Base-by-base conservation (phyloP, 805 yeast genomes). In the Metschnikowia anglica region DNA sequence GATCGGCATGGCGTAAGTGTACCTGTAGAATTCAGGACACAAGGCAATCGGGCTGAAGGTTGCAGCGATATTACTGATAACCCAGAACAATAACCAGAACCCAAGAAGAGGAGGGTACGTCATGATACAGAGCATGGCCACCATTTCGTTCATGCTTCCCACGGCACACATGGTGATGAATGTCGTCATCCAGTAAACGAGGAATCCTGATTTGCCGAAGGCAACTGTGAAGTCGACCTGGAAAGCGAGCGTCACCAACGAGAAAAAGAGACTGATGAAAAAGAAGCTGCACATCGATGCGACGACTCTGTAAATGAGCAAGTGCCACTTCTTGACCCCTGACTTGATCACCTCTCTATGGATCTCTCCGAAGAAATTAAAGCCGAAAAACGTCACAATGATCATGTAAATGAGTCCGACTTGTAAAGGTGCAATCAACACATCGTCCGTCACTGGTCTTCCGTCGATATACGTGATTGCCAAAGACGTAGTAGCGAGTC, bases 341-440 rank as follows among this genome's bases (percentile, higher is more conserved):
- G 57, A 46, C 36, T 68, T 66, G 0, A 80, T 75, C 34, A 82
- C 70, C 7, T 63, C 58, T 40, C 63, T 66, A 56, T 85, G 84
- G 13, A 82, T 53, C 17, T 74, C 76, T 10, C 63, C 63, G 56
- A 81, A 81, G 67, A 85, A 75, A 61, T 71, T 75, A 53, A 83
- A 74, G 52, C 81, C 83, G 73, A 87, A 83, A 58, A 87, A 84
- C 3, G 91, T 79, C 43, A 85, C 60, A 58, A 86, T 80, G 53
- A 86, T 74, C 58, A 84, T 68, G 58, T 80, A 85, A 59, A 86
- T 82, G 49, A 84, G 71, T 39, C 93, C 93, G 46, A 85, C 82
- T 59, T 85, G 91, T 4, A 80, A 61, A 4, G 90, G 88, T 0
- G 89, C 89, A 33, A 73, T 52, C 11, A 81, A 56, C 4, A 77